Evolutionary conservation across 176 grass and related monocot species (phyloP).

Genomic region (Urochloa ruziziensis): DNA sequence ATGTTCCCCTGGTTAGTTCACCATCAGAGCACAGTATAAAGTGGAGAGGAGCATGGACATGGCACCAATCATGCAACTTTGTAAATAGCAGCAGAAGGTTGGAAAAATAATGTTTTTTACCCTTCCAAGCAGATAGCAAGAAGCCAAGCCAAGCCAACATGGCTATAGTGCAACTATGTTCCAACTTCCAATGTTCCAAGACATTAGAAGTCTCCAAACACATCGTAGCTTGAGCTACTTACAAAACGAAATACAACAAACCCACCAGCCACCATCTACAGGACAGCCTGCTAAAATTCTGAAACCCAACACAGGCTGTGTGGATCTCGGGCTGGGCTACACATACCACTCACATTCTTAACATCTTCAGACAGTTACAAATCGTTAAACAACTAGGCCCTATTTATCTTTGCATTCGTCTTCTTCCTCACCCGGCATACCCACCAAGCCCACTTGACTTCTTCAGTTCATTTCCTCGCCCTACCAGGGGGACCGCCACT

Average conservation of each 20-base stretch:
- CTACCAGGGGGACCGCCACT: constrained; percentile 22
- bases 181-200: not conserved
- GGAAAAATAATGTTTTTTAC: not conserved
- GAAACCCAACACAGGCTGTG: not conserved
- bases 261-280: not conserved
- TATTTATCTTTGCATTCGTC: constrained; percentile 25
- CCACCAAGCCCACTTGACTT: constrained; percentile 25
- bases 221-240: not conserved
- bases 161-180: not conserved
- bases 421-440: constrained; percentile 25
- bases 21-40: not conserved
- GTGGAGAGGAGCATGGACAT: not conserved
- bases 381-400: not conserved
- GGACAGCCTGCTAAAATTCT: constrained; percentile 5
- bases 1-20: not conserved
- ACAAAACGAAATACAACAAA: not conserved
- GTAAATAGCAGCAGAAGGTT: not conserved
- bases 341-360: not conserved
- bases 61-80: not conserved
- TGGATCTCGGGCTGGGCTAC: not conserved
- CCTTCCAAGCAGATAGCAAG: not conserved
- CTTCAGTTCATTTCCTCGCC: constrained; percentile 47
- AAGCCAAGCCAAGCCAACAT: not conserved
- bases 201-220: not conserved
- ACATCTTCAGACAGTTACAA: not conserved